Conservation (phyloP, 1,284 basidiomycete species). For the Blastosporella zonata region DNA sequence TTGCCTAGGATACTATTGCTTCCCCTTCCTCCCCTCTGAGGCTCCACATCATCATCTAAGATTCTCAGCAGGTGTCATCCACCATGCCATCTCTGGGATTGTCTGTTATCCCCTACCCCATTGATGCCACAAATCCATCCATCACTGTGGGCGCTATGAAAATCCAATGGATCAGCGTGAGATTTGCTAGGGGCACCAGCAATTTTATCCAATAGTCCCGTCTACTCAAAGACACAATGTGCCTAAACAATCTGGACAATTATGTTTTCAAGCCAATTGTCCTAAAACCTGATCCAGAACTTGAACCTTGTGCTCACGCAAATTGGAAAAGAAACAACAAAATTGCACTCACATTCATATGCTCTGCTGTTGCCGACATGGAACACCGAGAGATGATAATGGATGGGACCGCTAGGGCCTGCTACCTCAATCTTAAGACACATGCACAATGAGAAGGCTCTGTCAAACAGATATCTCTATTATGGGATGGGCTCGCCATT, state of each 20-base stretch:
- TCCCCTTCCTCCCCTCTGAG: neutral
- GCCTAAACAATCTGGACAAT: slow-evolving; percentile 4
- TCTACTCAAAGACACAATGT: neutral
- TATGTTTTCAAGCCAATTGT: neutral
- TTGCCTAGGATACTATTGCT: neutral
- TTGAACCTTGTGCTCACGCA: slow-evolving; percentile 7
- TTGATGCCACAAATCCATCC: neutral
- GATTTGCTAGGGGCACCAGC: neutral
- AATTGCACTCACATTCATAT: neutral
- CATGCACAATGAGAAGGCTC: slow-evolving; percentile 17
- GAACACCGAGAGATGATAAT: slow-evolving; percentile 8
- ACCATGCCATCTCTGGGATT: neutral
- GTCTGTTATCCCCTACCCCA: neutral
- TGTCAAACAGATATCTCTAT: slow-evolving; percentile 18
- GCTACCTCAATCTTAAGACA: slow-evolving; percentile 10
- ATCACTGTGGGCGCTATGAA: neutral
- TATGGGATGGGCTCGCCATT: slow-evolving; percentile 18
- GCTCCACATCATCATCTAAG: neutral
- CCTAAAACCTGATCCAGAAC: neutral
- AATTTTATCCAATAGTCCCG: slow-evolving; percentile 10
- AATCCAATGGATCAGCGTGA: neutral
- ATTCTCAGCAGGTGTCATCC: neutral
- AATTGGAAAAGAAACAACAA: slow-evolving; percentile 15
- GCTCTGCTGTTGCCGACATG: neutral
- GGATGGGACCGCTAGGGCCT: neutral